These are phyloP conservation scores for Marasmius sp. DNA, from an alignment of 1,284 basidiomycete genomes.

Conservation along the genomic window DNA sequence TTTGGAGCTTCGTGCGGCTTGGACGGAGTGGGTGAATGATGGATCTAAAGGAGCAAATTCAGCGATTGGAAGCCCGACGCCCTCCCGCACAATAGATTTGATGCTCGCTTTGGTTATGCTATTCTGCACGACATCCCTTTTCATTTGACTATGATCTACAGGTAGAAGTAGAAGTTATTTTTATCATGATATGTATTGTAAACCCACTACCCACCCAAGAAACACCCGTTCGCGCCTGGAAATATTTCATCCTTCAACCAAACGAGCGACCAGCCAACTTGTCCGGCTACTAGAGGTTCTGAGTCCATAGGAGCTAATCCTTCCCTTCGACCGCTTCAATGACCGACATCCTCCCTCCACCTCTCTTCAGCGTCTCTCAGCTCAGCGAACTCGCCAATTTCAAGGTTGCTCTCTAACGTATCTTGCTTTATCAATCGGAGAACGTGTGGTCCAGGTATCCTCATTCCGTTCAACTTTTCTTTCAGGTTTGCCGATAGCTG, in stretches of 20 bases:
- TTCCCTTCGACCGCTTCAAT: neutral
- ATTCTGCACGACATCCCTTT: neutral
- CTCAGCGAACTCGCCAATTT: neutral
- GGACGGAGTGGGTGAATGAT: slow-evolving; percentile 62
- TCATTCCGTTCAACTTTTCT: neutral
- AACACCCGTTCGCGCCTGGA: too few relatives aligned
- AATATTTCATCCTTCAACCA: too few relatives aligned
- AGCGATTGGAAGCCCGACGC: slow-evolving; percentile 8
- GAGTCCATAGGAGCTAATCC: too few relatives aligned
- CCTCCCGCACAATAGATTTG: too few relatives aligned
- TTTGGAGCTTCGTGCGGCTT: slow-evolving; percentile 68
- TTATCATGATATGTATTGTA: too few relatives aligned
- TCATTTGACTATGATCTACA: neutral
- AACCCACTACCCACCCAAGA: too few relatives aligned
- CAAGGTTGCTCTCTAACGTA: neutral
- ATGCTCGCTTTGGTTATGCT: neutral
- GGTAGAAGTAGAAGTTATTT: too few relatives aligned
- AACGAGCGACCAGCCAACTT: neutral
- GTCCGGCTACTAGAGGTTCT: neutral
- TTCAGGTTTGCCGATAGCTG: neutral
- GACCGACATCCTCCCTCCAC: neutral
- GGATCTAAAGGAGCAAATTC: slow-evolving; percentile 49
- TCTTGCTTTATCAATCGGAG: neutral
- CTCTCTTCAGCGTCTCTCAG: slow-evolving; percentile 1
- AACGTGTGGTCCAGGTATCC: neutral